Evolutionary conservation across 768 basidiomycete species (phyloP).

Genomic region (Pholiota molesta): DNA sequence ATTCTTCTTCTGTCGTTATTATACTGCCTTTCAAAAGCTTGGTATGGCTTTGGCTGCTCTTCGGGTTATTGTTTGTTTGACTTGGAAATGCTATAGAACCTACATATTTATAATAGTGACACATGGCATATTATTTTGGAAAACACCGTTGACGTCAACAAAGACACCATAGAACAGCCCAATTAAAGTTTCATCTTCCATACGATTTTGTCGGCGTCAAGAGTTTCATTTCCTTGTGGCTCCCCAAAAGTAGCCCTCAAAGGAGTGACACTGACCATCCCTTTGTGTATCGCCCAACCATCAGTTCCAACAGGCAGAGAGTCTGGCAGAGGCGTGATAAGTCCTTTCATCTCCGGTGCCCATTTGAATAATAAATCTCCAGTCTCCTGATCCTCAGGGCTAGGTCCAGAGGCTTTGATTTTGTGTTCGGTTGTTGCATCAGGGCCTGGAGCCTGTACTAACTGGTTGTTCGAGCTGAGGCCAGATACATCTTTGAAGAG

Average conservation of each 20-base stretch:
- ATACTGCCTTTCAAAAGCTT: not conserved
- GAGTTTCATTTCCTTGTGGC: conserved; percentile 35
- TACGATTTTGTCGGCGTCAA: conserved; percentile 42
- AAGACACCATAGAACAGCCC: not conserved
- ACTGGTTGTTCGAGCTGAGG: conserved; percentile 21
- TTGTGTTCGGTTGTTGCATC: conserved; percentile 35
- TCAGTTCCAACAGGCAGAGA: conserved; percentile 79
- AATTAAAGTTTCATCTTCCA: conserved; percentile 63
- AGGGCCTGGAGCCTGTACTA: conserved; percentile 43
- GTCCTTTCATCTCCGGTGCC: conserved; percentile 64
- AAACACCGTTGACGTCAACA: not conserved
- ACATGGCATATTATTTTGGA: not conserved
- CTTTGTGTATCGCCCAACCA: conserved; percentile 75
- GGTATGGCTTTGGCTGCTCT: not conserved
- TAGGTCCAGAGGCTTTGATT: conserved; percentile 11
- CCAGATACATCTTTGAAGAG: conserved; percentile 63
- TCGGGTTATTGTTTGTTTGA: not conserved
- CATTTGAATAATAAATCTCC: conserved; percentile 70
- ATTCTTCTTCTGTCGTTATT: not conserved
- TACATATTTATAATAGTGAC: not conserved
- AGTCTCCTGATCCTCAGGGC: conserved; percentile 21
- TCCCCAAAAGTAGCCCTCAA: conserved; percentile 77
- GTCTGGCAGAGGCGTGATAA: conserved; percentile 63
- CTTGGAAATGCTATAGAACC: not conserved
- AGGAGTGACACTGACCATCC: conserved; percentile 78